These are phyloP conservation scores for Trichoderma semiorbis DNA, from an alignment of 2,329 filamentous ascomycete species.

Conservation along the genomic window DNA sequence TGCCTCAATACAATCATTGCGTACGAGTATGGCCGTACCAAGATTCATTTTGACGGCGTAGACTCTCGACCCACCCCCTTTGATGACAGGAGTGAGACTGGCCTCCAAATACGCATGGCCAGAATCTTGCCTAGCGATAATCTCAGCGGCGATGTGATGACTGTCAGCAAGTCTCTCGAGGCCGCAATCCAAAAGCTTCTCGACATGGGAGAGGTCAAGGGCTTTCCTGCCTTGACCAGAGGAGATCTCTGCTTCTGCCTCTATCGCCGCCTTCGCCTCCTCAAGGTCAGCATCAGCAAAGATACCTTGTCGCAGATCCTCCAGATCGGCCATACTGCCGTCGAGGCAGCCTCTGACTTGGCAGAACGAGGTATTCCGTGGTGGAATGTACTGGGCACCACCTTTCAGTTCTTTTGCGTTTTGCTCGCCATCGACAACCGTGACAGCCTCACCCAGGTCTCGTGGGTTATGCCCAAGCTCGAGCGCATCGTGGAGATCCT, in stretches of 20 bases:
- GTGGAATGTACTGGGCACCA: constrained; percentile 20
- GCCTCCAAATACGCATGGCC: constrained; percentile 1
- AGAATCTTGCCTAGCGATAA: background rate
- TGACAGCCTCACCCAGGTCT: constrained; percentile 13
- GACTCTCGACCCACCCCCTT: background rate
- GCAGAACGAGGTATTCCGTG: constrained; percentile 15
- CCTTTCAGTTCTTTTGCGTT: constrained; percentile 20
- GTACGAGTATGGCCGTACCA: constrained; percentile 20
- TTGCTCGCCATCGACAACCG: constrained; percentile 12
- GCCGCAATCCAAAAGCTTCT: constrained; percentile 1
- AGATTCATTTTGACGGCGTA: background rate
- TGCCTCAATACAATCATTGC: constrained; percentile 20
- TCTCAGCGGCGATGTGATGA: background rate
- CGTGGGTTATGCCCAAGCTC: constrained; percentile 12
- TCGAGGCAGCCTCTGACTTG: background rate
- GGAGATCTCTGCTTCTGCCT: constrained; percentile 19
- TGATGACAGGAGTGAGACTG: background rate
- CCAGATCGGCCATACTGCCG: background rate
- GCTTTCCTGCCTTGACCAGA: constrained; percentile 15
- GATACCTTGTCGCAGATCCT: background rate
- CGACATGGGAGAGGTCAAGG: background rate
- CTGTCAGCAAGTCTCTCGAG: constrained; percentile 12
- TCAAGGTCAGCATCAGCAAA: constrained; percentile 5
- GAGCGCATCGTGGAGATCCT: constrained; percentile 12
- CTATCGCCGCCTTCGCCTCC: constrained; percentile 13